Evolutionary conservation across 139 green algal genomes (phyloP).

Genomic region (Trebouxia sp.): DNA sequence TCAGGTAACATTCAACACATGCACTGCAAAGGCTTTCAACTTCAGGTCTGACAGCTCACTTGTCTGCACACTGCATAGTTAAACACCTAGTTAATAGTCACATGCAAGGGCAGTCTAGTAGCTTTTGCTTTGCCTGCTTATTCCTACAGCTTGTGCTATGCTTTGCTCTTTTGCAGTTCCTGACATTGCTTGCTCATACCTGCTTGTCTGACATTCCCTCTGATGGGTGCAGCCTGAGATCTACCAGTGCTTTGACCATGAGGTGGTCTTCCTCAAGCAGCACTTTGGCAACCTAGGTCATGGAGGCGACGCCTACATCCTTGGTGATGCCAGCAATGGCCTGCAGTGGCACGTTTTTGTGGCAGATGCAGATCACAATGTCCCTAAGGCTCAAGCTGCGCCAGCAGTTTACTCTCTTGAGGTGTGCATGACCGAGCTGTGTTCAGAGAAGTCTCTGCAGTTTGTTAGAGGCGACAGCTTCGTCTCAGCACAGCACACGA

Average conservation of each 20-base stretch:
- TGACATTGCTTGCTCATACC: background rate
- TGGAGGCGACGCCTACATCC: conserved; percentile 72
- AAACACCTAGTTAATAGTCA: background rate
- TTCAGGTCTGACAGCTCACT: background rate
- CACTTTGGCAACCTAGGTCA: conserved; percentile 73
- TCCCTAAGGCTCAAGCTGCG: background rate
- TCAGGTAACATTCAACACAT: conserved; percentile 59
- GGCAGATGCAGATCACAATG: conserved; percentile 45
- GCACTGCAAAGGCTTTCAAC: background rate
- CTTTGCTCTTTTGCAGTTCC: too few species aligned
- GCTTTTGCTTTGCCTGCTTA: background rate
- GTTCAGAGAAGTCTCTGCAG: conserved; percentile 39
- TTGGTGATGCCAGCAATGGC: conserved; percentile 79
- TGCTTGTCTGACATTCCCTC: background rate
- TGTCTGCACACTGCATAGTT: background rate
- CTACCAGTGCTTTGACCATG: conserved; percentile 29
- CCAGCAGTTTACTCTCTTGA: conserved; percentile 82
- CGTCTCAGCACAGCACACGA: conserved; percentile 62
- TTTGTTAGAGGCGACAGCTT: conserved; percentile 51
- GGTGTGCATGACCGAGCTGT: conserved; percentile 95
- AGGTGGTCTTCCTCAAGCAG: conserved; percentile 28
- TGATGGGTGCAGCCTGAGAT: conserved; percentile 23
- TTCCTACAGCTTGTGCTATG: background rate
- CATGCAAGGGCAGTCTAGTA: background rate
- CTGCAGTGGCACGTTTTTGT: conserved; percentile 96